Base-by-base conservation (phyloP, 2,329 filamentous ascomycete species). In the Calonectria montana region DNA sequence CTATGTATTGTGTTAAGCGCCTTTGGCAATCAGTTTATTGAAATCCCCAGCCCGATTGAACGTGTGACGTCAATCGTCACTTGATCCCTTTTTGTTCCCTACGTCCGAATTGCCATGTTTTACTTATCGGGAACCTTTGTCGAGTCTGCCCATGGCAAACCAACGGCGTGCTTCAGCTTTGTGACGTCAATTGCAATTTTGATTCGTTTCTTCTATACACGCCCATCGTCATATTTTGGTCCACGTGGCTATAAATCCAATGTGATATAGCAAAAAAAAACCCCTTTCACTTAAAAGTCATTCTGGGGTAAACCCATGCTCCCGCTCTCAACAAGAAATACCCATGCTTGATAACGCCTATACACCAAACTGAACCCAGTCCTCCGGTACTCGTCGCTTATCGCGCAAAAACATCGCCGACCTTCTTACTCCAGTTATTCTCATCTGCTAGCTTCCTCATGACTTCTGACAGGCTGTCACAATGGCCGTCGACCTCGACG, bases 401-500 rank as follows among this genome's bases (percentile, higher is more conserved):
- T 35, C 35, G 55, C 13, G 47, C 43, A 55, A 81, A 82, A 1
- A 83, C 72, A 5, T 80, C 72, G 1, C 76, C 62, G n/a, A 83
- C 37, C 31, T 70, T 74, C 65, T 74, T 80, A 4, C 79, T 45
- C 82, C 80, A 81, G 64, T 82, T 83, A 0, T 41, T 45, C 53
- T 78, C 71, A 23, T 76, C 73, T 0, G 73, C 77, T 8, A 84
- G 47, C 29, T 70, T 75, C 55, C 82, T 74, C 79, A 84, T 76
- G 1, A 82, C 76, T 18, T 79, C 77, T 4, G 80, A 79, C 62
- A 84, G 71, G 1, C 23, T 31, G 10, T 83, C 80, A 21, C 82
- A 83, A 65, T 80, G 73, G 0, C 45, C 72, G 25, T 84, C 80
- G 0, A 84, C 74, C 55, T 84, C 79, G 12, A 61, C 69, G 3